These are phyloP conservation scores for Dothideomycetes sp. DNA, from an alignment of 2,329 filamentous ascomycete genomes.

Conservation along the genomic window DNA sequence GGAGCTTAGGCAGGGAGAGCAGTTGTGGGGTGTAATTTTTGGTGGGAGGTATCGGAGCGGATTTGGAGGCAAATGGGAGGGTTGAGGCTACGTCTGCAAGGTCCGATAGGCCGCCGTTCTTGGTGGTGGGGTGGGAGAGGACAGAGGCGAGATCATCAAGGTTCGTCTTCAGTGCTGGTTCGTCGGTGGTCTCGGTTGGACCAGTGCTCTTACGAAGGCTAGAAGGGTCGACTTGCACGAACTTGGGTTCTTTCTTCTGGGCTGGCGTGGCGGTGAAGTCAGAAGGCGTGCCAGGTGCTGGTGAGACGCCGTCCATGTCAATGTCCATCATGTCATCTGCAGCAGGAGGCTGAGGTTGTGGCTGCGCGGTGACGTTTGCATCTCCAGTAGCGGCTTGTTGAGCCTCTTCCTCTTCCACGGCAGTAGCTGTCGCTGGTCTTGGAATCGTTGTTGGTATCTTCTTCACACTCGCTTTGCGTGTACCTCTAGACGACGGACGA, in stretches of 20 bases:
- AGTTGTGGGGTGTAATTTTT: conserved; percentile 29
- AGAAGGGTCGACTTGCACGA: background rate
- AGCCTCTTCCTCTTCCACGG: conserved; percentile 18
- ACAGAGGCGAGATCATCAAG: conserved; percentile 40
- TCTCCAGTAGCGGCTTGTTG: conserved; percentile 19
- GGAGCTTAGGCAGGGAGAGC: conserved; percentile 43
- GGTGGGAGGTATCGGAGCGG: conserved; percentile 33
- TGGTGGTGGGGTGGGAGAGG: conserved; percentile 38
- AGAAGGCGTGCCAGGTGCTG: conserved; percentile 8
- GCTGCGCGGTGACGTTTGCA: conserved; percentile 34
- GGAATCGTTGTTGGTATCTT: conserved; percentile 3
- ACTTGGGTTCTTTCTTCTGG: conserved; percentile 5
- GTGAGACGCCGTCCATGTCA: background rate
- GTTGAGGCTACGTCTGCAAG: conserved; percentile 42
- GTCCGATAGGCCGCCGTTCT: conserved; percentile 41
- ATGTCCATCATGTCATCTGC: background rate
- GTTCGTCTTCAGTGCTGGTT: conserved; percentile 19
- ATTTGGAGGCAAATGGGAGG: conserved; percentile 48
- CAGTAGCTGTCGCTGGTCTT: conserved; percentile 8
- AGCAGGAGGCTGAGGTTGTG: conserved; percentile 12
- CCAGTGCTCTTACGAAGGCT: background rate
- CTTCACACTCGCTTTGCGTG: conserved; percentile 4
- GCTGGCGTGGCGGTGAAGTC: conserved; percentile 7
- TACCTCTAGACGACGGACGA: conserved; percentile 4
- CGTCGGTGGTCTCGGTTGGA: conserved; percentile 6